A percentile compares a stretch with the other conserved stretches of the same genome.
These are phyloP conservation scores for Sanghuangporus weigelae DNA, from an alignment of 1,284 basidiomycete species.

Conservation along the genomic window DNA sequence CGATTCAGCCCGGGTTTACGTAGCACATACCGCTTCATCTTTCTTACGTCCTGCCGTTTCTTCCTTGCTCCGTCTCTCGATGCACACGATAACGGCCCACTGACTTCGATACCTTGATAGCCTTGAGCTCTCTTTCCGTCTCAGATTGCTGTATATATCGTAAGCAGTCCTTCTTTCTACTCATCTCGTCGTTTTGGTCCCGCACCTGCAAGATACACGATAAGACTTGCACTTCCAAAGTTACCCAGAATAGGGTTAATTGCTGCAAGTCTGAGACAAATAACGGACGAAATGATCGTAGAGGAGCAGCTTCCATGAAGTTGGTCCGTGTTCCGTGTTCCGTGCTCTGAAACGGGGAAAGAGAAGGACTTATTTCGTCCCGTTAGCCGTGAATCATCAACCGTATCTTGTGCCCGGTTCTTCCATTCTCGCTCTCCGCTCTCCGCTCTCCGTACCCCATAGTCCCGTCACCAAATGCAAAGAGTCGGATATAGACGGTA, in stretches of 20 bases:
- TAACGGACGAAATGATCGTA: background rate
- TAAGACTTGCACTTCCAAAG: background rate
- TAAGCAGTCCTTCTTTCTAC: no score
- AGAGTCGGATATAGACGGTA: background rate
- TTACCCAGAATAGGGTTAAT: background rate
- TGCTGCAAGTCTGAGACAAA: background rate
- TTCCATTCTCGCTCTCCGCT: background rate
- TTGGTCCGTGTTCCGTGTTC: background rate
- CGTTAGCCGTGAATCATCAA: background rate
- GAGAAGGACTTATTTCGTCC: background rate
- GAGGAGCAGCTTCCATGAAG: background rate
- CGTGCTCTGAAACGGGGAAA: background rate
- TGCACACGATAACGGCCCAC: no score
- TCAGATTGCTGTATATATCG: background rate
- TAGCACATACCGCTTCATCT: background rate
- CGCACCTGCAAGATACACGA: background rate
- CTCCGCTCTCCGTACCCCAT: background rate
- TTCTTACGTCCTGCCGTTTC: no score
- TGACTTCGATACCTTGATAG: no score
- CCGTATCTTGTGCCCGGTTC: background rate
- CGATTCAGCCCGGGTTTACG: background rate
- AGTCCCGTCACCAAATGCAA: no score
- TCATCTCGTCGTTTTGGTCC: background rate
- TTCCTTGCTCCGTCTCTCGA: no score
- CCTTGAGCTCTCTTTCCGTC: background rate